Evolutionary conservation across 805 yeast species (phyloP).

Genomic region (Yarrowia porcina): DNA sequence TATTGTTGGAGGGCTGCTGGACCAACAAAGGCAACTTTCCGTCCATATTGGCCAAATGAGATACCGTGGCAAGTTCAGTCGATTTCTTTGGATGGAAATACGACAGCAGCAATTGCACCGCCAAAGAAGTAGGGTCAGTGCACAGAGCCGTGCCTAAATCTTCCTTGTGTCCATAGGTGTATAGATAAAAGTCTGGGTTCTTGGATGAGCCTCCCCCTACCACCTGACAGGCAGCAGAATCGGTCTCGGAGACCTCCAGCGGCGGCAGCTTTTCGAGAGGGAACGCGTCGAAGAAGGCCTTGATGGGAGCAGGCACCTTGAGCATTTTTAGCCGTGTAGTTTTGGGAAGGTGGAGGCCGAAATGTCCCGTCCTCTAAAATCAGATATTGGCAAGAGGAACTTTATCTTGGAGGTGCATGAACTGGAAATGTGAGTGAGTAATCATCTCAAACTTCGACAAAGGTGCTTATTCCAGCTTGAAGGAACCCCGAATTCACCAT

Average conservation of each 20-base stretch:
- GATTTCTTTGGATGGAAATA: neutral
- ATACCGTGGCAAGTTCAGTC: neutral
- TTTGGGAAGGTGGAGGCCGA: neutral
- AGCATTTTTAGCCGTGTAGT: slow-evolving; percentile 3
- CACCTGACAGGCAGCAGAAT: neutral
- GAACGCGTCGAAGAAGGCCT: slow-evolving; percentile 36
- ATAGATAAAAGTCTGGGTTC: slow-evolving; percentile 4
- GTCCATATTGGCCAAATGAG: slow-evolving; percentile 25
- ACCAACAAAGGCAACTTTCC: slow-evolving; percentile 28
- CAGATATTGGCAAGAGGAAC: neutral
- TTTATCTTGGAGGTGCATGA: neutral
- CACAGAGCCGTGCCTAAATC: slow-evolving; percentile 30
- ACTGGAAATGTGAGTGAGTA: too few species aligned
- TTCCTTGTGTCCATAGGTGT: slow-evolving; percentile 32
- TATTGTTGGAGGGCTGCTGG: neutral
- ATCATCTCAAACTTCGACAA: too few species aligned
- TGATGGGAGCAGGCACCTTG: slow-evolving; percentile 36
- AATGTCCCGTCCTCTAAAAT: neutral
- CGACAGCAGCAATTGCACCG: slow-evolving; percentile 30
- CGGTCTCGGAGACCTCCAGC: slow-evolving; percentile 18
- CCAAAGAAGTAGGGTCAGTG: slow-evolving; percentile 37
- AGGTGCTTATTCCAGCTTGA: too few species aligned
- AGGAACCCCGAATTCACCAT: too few species aligned
- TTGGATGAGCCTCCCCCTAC: slow-evolving; percentile 25
- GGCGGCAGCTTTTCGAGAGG: slow-evolving; percentile 34